Evolutionary conservation across 805 yeast genomes (phyloP).

Genomic region (Teunomyces funiuensis): DNA sequence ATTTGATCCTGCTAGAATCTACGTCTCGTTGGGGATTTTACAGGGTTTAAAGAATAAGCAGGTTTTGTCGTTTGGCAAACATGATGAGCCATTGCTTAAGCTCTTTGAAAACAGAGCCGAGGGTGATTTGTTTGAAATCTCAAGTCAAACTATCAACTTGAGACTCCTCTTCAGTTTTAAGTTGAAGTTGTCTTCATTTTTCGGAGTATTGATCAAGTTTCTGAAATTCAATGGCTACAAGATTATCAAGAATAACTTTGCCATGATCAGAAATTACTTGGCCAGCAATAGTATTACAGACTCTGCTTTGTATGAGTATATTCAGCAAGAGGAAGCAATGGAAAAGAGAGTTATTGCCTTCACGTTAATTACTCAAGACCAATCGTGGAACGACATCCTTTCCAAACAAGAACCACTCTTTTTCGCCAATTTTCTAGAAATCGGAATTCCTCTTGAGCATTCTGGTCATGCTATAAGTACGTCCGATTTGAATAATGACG

Average conservation of each 20-base stretch:
- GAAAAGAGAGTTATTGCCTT: slow-evolving; percentile 8
- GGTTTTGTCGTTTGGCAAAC: slow-evolving; percentile 26
- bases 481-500: slow-evolving; percentile 5
- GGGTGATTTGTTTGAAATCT: slow-evolving; percentile 51
- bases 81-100: slow-evolving; percentile 23
- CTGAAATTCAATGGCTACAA: slow-evolving; percentile 38
- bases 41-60: slow-evolving; percentile 44
- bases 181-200: slow-evolving; percentile 28
- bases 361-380: slow-evolving; percentile 4
- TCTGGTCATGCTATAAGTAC: neutral
- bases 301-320: neutral
- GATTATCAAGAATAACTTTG: slow-evolving; percentile 19
- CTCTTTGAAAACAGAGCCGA: slow-evolving; percentile 42
- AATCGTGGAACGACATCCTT: neutral
- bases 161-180: slow-evolving; percentile 43
- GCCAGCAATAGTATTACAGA: neutral
- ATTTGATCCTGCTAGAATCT: slow-evolving; percentile 72
- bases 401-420: slow-evolving; percentile 2
- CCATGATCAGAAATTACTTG: slow-evolving; percentile 16
- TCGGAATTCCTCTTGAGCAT: slow-evolving; percentile 10
- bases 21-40: slow-evolving; percentile 54
- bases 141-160: slow-evolving; percentile 53
- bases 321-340: neutral
- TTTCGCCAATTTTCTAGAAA: slow-evolving; percentile 13
- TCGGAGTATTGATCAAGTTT: slow-evolving; percentile 33